phyloP scores from a whole-genome alignment of 2,329 filamentous ascomycete species.

The Pseudogymnoascus sp. region DNA sequence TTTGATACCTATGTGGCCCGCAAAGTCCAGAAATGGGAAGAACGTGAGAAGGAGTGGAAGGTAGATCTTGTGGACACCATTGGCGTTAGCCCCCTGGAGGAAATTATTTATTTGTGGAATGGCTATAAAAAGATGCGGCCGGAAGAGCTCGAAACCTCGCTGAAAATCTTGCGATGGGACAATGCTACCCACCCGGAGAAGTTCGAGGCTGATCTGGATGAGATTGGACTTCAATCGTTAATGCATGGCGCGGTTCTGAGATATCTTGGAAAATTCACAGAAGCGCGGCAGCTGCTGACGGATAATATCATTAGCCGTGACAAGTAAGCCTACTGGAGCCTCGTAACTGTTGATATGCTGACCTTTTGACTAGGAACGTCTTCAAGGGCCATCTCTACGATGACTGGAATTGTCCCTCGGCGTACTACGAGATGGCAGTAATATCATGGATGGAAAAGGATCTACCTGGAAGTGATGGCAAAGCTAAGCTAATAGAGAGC shows the following conservation, averaged over 20 bases:
- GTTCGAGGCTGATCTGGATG: conserved; percentile 47
- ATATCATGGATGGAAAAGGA: conserved; percentile 64
- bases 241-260: conserved; percentile 59
- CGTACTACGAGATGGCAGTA: conserved; percentile 79
- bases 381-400: conserved; percentile 57
- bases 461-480: conserved; percentile 25
- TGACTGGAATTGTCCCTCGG: conserved; percentile 64
- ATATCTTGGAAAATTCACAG: conserved; percentile 50
- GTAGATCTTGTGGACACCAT: conserved; percentile 70
- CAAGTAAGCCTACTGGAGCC: conserved; percentile 35
- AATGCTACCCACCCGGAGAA: conserved; percentile 43
- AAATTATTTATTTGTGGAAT: conserved; percentile 94
- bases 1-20: conserved; percentile 80
- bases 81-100: conserved; percentile 70
- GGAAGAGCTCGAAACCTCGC: conserved; percentile 54
- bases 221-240: conserved; percentile 57
- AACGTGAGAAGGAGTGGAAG: conserved; percentile 57
- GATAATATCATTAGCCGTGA: conserved; percentile 57
- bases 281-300: conserved; percentile 58
- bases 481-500: conserved; percentile 49
- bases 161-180: conserved; percentile 55
- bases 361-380: neutral
- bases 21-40: conserved; percentile 84
- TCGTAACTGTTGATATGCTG: neutral
- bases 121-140: conserved; percentile 72